A percentile compares a stretch with the other conserved stretches of the same genome.
Evolutionary conservation across 257 asterid genomes (phyloP).

Genomic region (Hygrophila difformis): DNA sequence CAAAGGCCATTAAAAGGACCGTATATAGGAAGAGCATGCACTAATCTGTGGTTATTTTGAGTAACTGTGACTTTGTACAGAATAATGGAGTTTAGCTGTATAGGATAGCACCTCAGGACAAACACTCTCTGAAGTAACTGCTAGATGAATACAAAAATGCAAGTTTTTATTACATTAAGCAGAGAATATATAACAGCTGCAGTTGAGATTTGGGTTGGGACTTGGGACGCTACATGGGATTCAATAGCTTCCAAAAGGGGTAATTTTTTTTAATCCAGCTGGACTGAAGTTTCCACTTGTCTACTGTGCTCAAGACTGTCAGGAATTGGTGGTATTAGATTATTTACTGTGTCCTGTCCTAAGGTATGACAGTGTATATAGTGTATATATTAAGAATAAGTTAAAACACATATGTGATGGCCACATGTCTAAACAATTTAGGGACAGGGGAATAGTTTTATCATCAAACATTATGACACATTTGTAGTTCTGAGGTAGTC

Average conservation of each 20-base stretch:
- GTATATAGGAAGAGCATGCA: not conserved
- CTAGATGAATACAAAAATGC: not conserved
- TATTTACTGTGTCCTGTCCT: constrained; percentile 11
- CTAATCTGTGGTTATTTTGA: not conserved
- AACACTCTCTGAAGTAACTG: not conserved
- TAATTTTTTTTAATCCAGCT: not conserved
- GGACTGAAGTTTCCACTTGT: not conserved
- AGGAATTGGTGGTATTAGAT: not conserved
- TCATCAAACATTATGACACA: constrained; percentile 6
- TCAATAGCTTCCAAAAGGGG: constrained; percentile 14
- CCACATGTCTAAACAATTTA: constrained; percentile 14
- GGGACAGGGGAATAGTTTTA: constrained; percentile 13
- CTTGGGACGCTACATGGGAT: too few relatives aligned
- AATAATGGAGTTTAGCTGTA: too few relatives aligned
- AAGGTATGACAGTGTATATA: constrained; percentile 10
- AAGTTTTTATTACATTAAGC: not conserved
- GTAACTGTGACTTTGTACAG: constrained; percentile 1
- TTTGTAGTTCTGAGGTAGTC: not conserved
- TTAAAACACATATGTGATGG: not conserved
- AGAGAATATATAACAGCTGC: constrained; percentile 9
- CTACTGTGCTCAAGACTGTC: not conserved
- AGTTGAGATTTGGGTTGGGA: constrained; percentile 7
- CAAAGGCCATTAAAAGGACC: too few relatives aligned
- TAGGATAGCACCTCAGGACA: not conserved
- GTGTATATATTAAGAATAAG: not conserved